These are phyloP conservation scores for Lactarius hatsudake DNA, from an alignment of 768 basidiomycete genomes.

Conservation along the genomic window DNA sequence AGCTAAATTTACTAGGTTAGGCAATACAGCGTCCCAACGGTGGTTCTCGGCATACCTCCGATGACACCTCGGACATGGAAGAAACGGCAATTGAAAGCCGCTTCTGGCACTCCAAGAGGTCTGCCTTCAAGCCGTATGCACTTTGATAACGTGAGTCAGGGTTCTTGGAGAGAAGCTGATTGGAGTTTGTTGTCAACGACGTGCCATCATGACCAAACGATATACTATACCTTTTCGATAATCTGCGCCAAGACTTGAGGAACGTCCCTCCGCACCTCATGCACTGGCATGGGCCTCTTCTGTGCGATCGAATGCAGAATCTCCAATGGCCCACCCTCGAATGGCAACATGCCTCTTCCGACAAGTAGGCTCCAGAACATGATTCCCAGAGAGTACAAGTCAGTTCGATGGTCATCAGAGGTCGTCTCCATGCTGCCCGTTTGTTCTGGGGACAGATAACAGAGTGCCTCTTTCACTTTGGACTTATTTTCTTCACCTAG, in stretches of 20 bases:
- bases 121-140: conserved; percentile 64
- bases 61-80: conserved; percentile 52
- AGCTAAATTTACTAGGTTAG: conserved; percentile 41
- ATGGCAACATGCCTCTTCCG: conserved; percentile 48
- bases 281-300: conserved; percentile 70
- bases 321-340: conserved; percentile 49
- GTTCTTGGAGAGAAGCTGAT: conserved; percentile 61
- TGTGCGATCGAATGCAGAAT: conserved; percentile 69
- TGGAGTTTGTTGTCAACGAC: conserved; percentile 12
- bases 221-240: conserved; percentile 55
- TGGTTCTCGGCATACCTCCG: conserved; percentile 43
- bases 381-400: conserved; percentile 71
- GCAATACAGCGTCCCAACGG: conserved; percentile 4
- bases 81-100: conserved; percentile 59
- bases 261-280: conserved; percentile 69
- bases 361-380: conserved; percentile 75
- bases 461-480: conserved; percentile 72
- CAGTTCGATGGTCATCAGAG: conserved; percentile 69
- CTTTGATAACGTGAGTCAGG: conserved; percentile 71
- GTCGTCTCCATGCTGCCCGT: conserved; percentile 71
- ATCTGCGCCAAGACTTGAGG: conserved; percentile 69
- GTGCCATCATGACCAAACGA: not conserved
- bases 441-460: conserved; percentile 75
- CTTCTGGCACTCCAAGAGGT: conserved; percentile 66
- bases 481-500: conserved; percentile 61